Evolutionary conservation across 169 alveolate genomes (phyloP), one percentile per base, ranked within the genome.

Genomic region (Eimeria maxima): DNA sequence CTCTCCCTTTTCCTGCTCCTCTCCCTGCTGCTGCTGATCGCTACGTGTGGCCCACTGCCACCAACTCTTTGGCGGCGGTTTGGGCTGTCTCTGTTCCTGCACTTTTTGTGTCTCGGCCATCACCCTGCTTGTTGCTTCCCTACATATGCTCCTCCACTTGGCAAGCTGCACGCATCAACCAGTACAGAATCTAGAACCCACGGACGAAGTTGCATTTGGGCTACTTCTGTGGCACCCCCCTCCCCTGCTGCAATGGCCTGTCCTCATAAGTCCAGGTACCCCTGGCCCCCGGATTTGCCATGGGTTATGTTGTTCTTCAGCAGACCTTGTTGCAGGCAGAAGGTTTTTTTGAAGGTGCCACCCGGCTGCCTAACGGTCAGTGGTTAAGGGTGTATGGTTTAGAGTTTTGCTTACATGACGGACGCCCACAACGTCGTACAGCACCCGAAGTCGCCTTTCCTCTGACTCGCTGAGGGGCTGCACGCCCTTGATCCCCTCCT

Each of bases 381-480:
- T 7, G 74, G 42, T 29, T 33, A 13, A 71, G 53, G 53, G 81
- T 0, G 0, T 71, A 71, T 47, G 81, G 81, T 29, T 71, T 71
- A 71, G 81, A 27, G 81, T 33, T 71, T 33, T 33, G 24, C 74
- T 65, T 65, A 93, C 96, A 94, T 98, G 98, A 11, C 99, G 89
- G 18, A 97, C 98, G 65, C 98, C 98, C n/a, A 97, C 98, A 20
- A 97, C 98, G 89, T 97, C 98, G 69, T 97, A 97, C 67, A 98
- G 94, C 53, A 95, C 96, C 90, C 84, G 97, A 65, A 97, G 95
- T 27, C 98, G 90, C 74, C 86, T 96, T 76, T 86, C 81, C 71
- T 97, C 96, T 11, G 97, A 96, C 50, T 16, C 63, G 63, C 22
- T 94, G 63, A 94, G 76, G 29, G 94, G 89, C 93, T 44, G 65